Evolutionary conservation across 2,329 filamentous ascomycete genomes (phyloP), one percentile per base, ranked within the genome.

Genomic region (Fusarium coicis): DNA sequence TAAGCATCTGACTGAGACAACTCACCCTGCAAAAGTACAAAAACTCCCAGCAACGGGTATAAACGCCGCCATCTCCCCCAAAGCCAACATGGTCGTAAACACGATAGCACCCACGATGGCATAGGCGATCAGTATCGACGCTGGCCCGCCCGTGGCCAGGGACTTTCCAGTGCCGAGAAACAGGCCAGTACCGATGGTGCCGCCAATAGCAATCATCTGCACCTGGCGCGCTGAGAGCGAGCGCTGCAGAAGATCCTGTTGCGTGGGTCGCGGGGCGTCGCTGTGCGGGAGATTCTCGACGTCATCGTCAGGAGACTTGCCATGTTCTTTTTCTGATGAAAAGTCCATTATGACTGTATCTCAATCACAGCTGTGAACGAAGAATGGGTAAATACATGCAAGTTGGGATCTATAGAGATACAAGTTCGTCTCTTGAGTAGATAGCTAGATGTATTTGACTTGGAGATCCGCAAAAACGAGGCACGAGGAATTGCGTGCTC

Each of bases 151-250:
- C 1, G 85, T 90, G 2, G 88, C 85, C 43, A 92, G 80, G 8
- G 88, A 87, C 76, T 88, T 88, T 15, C 90, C 90, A 2, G 88
- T 90, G 36, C 90, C 89, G 10, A 92, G 83, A 72, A 92, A 92
- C 8, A 92, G 80, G 6, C 90, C 90, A 0, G 89, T 91, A 14
- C 88, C 88, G 52, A 90, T 89, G 3, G 87, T 89, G 40, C 87
- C 87, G 26, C 86, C 87, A 54, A 90, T 88, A 47, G 90, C 90
- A 68, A 92, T 90, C 89, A 92, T 91, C 81, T 92, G 89, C 16
- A 92, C 88, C 78, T 92, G 90, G n/a, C 90, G 86, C 21, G 88
- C 80, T 5, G 87, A 89, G 18, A 91, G 83, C 46, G 87, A 85
- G 10, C 90, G 87, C 26, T 84, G 84, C 16, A 92, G 82, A 59